Conservation (phyloP, 257 asterid species). For the Coffea eugenioides region DNA sequence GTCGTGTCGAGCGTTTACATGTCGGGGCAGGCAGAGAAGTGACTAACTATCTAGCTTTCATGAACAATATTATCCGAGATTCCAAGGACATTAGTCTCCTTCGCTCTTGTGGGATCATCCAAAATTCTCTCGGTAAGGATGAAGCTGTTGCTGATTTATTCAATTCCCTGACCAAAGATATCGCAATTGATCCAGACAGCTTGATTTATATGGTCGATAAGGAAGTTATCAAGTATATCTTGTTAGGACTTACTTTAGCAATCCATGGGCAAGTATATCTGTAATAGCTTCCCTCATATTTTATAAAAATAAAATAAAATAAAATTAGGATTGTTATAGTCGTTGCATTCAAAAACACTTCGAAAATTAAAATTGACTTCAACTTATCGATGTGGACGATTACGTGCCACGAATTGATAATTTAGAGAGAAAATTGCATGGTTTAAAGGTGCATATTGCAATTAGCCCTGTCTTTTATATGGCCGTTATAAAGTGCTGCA, state of each 20-base stretch:
- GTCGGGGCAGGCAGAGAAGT: slow-evolving; percentile 49
- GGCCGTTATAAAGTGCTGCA: too few relatives aligned
- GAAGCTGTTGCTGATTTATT: too few relatives aligned
- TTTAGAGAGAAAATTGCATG: too few relatives aligned
- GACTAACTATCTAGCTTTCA: slow-evolving; percentile 50
- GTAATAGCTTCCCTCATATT: slow-evolving; percentile 48
- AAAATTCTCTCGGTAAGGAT: slow-evolving; percentile 45
- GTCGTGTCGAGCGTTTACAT: slow-evolving; percentile 46
- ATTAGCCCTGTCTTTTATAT: too few relatives aligned
- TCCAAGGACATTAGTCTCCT: slow-evolving; percentile 44
- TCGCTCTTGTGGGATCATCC: slow-evolving; percentile 38
- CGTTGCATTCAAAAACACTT: too few relatives aligned
- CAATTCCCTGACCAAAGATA: slow-evolving; percentile 45
- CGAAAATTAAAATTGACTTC: too few relatives aligned
- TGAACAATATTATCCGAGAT: slow-evolving; percentile 51
- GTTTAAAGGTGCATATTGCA: too few relatives aligned
- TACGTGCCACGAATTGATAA: too few relatives aligned
- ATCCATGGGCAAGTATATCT: slow-evolving; percentile 53
- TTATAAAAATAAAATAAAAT: too few relatives aligned
- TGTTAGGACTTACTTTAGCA: slow-evolving; percentile 49
- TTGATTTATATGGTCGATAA: slow-evolving; percentile 31
- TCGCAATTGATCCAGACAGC: slow-evolving; percentile 48
- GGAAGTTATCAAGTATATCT: slow-evolving; percentile 38
- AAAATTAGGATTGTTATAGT: too few relatives aligned
- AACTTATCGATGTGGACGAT: too few relatives aligned